Evolutionary conservation across 352 stramenopile species (phyloP).

Genomic region (Phytophthora ohioensis): DNA sequence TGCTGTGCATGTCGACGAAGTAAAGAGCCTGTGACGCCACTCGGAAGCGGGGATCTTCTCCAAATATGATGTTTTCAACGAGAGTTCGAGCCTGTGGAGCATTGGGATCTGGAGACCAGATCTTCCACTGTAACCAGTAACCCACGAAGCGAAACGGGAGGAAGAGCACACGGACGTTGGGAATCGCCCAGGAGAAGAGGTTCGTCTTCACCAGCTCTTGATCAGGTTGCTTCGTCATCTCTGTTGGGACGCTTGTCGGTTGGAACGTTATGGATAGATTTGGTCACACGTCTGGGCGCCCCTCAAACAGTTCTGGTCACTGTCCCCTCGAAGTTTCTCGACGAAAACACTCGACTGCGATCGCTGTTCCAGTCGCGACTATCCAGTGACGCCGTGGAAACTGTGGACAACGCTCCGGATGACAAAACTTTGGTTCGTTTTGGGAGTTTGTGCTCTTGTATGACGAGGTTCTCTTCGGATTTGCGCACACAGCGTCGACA

Average conservation of each 20-base stretch:
- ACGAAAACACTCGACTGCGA: conserved; percentile 17
- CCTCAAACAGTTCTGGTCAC: neutral
- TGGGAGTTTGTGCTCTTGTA: conserved; percentile 1
- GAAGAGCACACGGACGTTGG: conserved; percentile 28
- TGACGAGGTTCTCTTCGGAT: conserved; percentile 21
- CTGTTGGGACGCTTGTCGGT: too few relatives aligned
- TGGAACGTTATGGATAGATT: too few relatives aligned
- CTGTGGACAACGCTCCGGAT: conserved; percentile 16
- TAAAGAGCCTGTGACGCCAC: conserved; percentile 51
- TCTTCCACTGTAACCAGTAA: conserved; percentile 34
- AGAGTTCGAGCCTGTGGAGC: conserved; percentile 17
- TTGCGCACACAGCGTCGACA: conserved; percentile 37
- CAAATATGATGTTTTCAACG: conserved; percentile 42
- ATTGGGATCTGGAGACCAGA: conserved; percentile 17
- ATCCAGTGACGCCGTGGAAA: conserved; percentile 16
- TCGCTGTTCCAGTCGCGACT: conserved; percentile 20
- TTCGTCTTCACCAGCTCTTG: conserved; percentile 14
- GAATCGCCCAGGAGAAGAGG: conserved; percentile 31
- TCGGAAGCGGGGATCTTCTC: conserved; percentile 65
- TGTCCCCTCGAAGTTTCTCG: neutral
- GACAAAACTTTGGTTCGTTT: neutral
- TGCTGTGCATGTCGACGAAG: conserved; percentile 66
- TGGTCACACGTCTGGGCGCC: too few relatives aligned
- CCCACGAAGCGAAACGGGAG: conserved; percentile 35
- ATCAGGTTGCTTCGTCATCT: neutral